Evolutionary conservation across 2,329 filamentous ascomycete genomes (phyloP), one percentile per base, ranked within the genome.

Genomic region (Aspergillus candidus): DNA sequence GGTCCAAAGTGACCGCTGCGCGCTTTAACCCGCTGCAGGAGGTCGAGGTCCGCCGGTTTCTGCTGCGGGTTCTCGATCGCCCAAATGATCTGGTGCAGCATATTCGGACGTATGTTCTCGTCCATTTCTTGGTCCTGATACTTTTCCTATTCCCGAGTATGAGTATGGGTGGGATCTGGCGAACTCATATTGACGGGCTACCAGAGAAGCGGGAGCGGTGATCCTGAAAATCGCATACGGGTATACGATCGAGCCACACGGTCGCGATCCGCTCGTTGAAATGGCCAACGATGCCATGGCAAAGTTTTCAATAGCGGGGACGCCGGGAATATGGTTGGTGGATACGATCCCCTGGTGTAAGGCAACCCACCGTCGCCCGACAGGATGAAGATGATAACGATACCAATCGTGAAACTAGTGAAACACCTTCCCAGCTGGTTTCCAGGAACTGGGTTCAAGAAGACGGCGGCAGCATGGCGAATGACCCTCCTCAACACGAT

Each of bases 391-490:
- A 27, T 27, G 10, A 27, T 27, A 27, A 27, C 8, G 22, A 27
- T 27, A 7, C 7, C 22, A 27, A 27, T 27, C 3, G 22, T 7
- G 22, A 1, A 27, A 27, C 22, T n/a, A 60, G 57, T 62, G 15
- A 57, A 41, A 48, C 57, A 59, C 38, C 29, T 74, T 0, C 73
- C 74, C 0, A 55, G 66, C 2, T 73, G 70, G 67, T 52, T 72
- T n/a, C 73, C 72, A 1, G 72, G 73, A 0, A 62, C 69, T 6
- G 53, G 50, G 2, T 76, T 74, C 60, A 69, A 73, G 38, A 43
- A 51, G 4, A 70, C 57, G 0, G 72, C 70, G 0, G 59, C 59
- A 11, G 38, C 51, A 0, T 72, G 65, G 59, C 59, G 55, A 4
- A 54, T 53, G 4, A 58, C 50, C 3, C 48, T 71, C 4, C 36